Base-by-base conservation (phyloP, 257 asterid genomes). In the Vinca minor region DNA sequence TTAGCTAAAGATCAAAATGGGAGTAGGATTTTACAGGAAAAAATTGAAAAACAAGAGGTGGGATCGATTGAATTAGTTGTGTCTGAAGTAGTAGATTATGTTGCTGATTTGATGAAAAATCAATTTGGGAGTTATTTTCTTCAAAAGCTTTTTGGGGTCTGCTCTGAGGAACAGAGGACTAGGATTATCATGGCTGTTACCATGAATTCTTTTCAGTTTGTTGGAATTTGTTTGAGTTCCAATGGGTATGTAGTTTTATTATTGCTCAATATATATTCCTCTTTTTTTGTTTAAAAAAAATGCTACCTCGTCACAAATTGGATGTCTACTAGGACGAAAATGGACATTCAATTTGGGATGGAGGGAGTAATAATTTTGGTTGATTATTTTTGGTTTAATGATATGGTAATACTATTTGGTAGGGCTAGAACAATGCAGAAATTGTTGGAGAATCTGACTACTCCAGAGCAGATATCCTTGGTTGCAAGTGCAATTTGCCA, bases 131-230 rank as follows among this genome's bases (percentile, higher is more conserved):
- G 82, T 63, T 74, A 76, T 34, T 80, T 82, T 62, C 45, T 89
- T 39, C 82, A 74, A 67, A 82, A 80, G 57, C 85, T 89, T 58
- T 85, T 89, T 60, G 71, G 17, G 15, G 68, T 74, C 46, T 81
- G 92, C 65, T 71, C 76, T 53, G 85, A 83, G 73, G 84, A 78
- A n/a, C 94, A 85, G 74, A 87, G 88, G 81, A 85, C 81, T 17
- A 72, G 68, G 75, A 71, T 85, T 53, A 69, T 87, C 44, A 25
- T 62, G 28, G 77, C 92, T 62, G 71, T 81, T 39, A 73, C 81
- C 5, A 69, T 42, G 52, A 49, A 13, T 55, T 77, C 79, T 18
- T 67, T 28, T 52, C 75, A 75, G 70, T 70, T 90, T 60, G 58
- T 81, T 49, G 69, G 47, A 7, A 66, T 78, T 20, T 87, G 93